Evolutionary conservation across 2,329 filamentous ascomycete species (phyloP).

Genomic region (Chalaropsis ovoidea): DNA sequence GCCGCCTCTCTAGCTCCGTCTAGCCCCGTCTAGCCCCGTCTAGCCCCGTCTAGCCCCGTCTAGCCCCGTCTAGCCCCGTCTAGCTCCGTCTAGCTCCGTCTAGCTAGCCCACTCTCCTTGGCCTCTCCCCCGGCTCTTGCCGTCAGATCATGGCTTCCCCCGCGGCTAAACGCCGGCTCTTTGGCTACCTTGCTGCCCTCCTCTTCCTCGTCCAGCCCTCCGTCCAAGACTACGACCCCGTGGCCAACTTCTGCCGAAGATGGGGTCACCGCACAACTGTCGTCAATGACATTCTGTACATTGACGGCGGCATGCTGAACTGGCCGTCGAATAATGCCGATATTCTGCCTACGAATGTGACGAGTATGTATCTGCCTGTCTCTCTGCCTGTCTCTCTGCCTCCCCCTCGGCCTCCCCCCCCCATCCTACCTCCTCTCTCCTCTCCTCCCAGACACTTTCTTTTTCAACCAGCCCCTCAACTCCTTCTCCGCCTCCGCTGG

Average conservation of each 20-base stretch:
- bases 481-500: constrained; percentile 34
- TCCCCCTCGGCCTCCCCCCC: background rate
- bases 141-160: constrained; percentile 1
- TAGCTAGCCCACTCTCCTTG: too few relatives aligned
- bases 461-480: constrained; percentile 49
- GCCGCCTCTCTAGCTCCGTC: background rate
- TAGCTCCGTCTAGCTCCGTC: background rate
- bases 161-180: background rate
- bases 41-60: too few relatives aligned
- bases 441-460: constrained; percentile 27
- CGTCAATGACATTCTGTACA: constrained; percentile 49
- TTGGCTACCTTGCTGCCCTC: constrained; percentile 14
- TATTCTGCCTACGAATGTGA: constrained; percentile 42
- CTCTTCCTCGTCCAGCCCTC: constrained; percentile 3
- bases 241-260: constrained; percentile 44
- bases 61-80: background rate
- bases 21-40: too few relatives aligned
- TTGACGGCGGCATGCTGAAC: constrained; percentile 51
- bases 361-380: constrained; percentile 41
- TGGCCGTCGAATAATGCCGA: constrained; percentile 39
- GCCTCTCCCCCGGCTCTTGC: background rate
- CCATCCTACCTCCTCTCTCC: background rate
- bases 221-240: constrained; percentile 39
- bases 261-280: constrained; percentile 52
- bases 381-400: background rate